phyloP scores from a whole-genome alignment of 257 asterid species.

The Gynochthodes officinalis region DNA sequence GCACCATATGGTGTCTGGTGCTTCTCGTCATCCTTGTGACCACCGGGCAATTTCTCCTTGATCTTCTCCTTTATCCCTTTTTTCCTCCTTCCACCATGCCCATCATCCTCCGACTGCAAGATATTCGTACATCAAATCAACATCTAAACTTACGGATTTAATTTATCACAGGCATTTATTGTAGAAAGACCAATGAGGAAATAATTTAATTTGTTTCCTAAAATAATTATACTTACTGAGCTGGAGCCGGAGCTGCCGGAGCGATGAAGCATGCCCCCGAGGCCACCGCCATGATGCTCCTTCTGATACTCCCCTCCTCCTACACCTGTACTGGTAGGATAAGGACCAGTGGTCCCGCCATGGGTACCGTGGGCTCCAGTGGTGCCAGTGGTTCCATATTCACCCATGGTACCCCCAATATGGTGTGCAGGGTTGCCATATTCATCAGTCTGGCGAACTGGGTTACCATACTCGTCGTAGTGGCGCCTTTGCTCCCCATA shows the following conservation, averaged over 20 bases:
- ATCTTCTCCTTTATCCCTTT: constrained; percentile 41
- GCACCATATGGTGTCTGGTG: not conserved
- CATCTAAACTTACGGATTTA: too few relatives aligned
- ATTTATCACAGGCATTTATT: too few relatives aligned
- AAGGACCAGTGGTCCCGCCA: constrained; percentile 17
- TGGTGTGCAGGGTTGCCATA: constrained; percentile 47
- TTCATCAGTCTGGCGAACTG: constrained; percentile 49
- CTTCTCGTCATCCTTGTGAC: constrained; percentile 34
- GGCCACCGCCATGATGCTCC: constrained; percentile 25
- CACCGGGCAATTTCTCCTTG: constrained; percentile 46
- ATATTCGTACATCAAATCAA: not conserved
- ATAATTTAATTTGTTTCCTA: not conserved
- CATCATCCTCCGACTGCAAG: constrained; percentile 42
- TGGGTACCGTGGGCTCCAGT: constrained; percentile 32
- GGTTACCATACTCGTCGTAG: constrained; percentile 68
- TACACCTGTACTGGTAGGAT: not conserved
- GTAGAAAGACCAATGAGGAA: too few relatives aligned
- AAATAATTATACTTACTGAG: constrained; percentile 19
- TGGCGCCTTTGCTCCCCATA: constrained; percentile 19
- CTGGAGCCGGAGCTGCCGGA: constrained; percentile 49
- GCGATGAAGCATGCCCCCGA: constrained; percentile 41
- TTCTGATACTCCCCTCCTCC: constrained; percentile 17
- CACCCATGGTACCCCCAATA: constrained; percentile 29
- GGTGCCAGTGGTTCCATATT: constrained; percentile 32
- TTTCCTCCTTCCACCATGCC: constrained; percentile 48